Conservation (phyloP, 202 grass and related monocot genomes). For the Musa balbisiana region DNA sequence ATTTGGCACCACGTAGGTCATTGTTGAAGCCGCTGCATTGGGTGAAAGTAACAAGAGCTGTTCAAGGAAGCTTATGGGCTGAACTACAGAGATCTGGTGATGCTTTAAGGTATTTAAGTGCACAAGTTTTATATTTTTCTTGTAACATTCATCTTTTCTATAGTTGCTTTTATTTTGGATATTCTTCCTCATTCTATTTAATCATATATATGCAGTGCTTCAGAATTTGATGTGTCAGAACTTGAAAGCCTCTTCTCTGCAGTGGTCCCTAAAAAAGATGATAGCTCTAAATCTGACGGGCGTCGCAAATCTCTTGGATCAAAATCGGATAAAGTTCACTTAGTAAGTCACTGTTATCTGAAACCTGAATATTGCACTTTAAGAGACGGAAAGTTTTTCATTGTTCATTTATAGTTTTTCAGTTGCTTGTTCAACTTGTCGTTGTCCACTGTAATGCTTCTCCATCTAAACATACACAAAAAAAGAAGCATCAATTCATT, state of each 20-base stretch:
- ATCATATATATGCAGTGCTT: constrained; percentile 50
- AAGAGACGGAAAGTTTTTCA: background rate
- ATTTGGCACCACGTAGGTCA: constrained; percentile 52
- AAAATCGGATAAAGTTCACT: constrained; percentile 93
- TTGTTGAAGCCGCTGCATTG: constrained; percentile 90
- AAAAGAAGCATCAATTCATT: background rate
- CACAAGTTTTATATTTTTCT: background rate
- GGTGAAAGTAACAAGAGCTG: constrained; percentile 83
- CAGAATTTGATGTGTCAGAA: constrained; percentile 90
- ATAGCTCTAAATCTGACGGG: constrained; percentile 60
- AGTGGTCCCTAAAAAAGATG: constrained; percentile 57
- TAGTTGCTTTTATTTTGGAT: background rate
- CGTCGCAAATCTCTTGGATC: constrained; percentile 91
- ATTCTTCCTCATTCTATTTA: constrained; percentile 20
- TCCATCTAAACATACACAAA: background rate
- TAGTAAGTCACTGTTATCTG: constrained; percentile 42
- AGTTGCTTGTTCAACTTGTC: background rate
- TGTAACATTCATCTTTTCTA: background rate
- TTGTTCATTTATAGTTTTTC: background rate
- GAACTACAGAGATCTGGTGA: constrained; percentile 82
- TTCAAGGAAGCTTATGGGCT: constrained; percentile 96
- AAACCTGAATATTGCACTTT: background rate
- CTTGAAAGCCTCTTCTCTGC: constrained; percentile 84
- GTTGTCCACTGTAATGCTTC: background rate
- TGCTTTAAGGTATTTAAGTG: constrained; percentile 42